Evolutionary conservation across 768 basidiomycete species (phyloP), one percentile per base, ranked within the genome.

Genomic region (Mycena sanguinolenta): DNA sequence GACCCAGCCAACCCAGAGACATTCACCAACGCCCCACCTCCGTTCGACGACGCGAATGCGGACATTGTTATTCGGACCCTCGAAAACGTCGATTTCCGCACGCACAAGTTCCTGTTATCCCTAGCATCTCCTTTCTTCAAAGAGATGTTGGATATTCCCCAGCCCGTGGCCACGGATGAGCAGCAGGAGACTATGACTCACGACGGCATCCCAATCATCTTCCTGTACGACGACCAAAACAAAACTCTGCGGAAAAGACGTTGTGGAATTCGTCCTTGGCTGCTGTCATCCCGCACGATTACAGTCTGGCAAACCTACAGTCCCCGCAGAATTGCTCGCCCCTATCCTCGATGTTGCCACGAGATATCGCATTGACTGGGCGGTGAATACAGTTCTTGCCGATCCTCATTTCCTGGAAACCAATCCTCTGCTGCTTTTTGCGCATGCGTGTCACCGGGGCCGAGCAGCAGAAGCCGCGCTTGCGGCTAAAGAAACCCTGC

Each of bases 61-160:
- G 65, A 67, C 27, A 60, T 67, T 30, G 60, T 67, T 13, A 32
- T 67, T 9, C 58, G 58, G 17, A 60, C 65, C 38, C 30, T 14
- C 30, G 52, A 61, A 32, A 39, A 52, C 28, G 59, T 61, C 39
- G 52, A 55, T 46, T 67, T 67, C 32, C 52, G 53, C 59, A 61
- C 30, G n/a, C 17, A 67, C 39, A 54, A 54, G n/a, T 6, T 67
- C n/a, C 38, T 67, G 38, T 38, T 67, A 0, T 16, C 52, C 28
- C 46, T 59, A 25, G 66, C 66, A 44, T 67, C 66, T 44, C 50
- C 66, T 23, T 61, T 60, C 52, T 67, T 67, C 58, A 67, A 61
- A 44, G 66, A 39, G n/a, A 67, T 67, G 66, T 67, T 67, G 14
- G 58, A 54, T 16, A 1, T 67, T n/a, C 27, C 66, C 8, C 66